Percentiles rank a stretch among this genome's conserved stretches.
Conservation (phyloP, 768 basidiomycete genomes). For the Trametes villosa region DNA sequence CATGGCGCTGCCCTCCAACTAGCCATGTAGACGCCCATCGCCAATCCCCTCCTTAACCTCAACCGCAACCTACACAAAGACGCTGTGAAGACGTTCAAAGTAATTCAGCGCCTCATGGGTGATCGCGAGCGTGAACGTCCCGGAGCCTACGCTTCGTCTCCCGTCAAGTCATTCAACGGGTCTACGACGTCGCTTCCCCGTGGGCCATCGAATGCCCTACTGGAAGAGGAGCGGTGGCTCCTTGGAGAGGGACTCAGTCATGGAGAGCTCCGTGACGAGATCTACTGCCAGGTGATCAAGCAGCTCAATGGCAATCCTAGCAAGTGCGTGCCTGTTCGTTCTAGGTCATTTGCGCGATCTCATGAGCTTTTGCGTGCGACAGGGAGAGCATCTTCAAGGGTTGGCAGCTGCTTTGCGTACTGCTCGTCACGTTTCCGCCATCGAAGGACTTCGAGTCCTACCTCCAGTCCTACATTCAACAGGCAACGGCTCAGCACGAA, state of each 20-base stretch:
- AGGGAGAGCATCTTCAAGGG: slow-evolving; percentile 89
- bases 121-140: slow-evolving; percentile 78
- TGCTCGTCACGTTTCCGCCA: slow-evolving; percentile 90
- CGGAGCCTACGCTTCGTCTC: slow-evolving; percentile 39
- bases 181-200: slow-evolving; percentile 52
- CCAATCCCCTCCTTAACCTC: slow-evolving; percentile 74
- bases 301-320: slow-evolving; percentile 84
- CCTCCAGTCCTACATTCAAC: slow-evolving; percentile 77
- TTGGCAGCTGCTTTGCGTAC: slow-evolving; percentile 91
- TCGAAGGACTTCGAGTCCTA: slow-evolving; percentile 92
- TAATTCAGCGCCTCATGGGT: slow-evolving; percentile 92
- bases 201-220: slow-evolving; percentile 42
- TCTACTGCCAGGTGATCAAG: slow-evolving; percentile 93
- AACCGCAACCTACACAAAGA: slow-evolving; percentile 71
- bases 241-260: slow-evolving; percentile 78
- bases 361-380: neutral
- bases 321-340: slow-evolving; percentile 72
- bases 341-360: neutral
- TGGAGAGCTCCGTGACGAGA: slow-evolving; percentile 88
- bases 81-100: slow-evolving; percentile 84
- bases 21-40: slow-evolving; percentile 55
- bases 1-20: neutral
- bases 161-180: slow-evolving; percentile 35
- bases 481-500: slow-evolving; percentile 66
- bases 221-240: slow-evolving; percentile 90